Conservation (phyloP, 768 basidiomycete species). For the Boletus pseudopeckii region DNA sequence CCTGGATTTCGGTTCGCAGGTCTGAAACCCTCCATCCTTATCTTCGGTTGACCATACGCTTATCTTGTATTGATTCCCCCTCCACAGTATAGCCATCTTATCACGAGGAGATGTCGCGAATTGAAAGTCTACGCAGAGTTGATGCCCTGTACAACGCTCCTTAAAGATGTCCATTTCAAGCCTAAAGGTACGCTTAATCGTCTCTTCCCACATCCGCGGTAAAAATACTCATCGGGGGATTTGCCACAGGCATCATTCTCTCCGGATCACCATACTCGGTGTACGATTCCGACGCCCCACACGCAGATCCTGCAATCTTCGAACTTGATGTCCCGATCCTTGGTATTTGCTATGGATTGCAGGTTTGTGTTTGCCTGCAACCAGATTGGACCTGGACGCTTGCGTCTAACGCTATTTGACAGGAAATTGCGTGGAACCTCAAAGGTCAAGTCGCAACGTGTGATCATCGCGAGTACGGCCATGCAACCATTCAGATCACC, state of each 20-base stretch:
- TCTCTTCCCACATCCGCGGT: not conserved
- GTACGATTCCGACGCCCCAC: slow-evolving; percentile 88
- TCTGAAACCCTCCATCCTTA: slow-evolving; percentile 33
- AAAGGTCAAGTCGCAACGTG: slow-evolving; percentile 82
- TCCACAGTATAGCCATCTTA: slow-evolving; percentile 89
- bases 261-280: slow-evolving; percentile 99
- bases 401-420: not conserved
- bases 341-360: slow-evolving; percentile 96
- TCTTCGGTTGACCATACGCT: slow-evolving; percentile 10
- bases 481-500: slow-evolving; percentile 74
- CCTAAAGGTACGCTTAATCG: slow-evolving; percentile 73
- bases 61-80: not conserved
- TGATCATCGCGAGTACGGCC: slow-evolving; percentile 93
- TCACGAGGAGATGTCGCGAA: slow-evolving; percentile 96
- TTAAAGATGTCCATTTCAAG: slow-evolving; percentile 85
- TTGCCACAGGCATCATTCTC: slow-evolving; percentile 76
- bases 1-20: slow-evolving; percentile 96
- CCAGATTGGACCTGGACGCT: not conserved
- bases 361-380: slow-evolving; percentile 46
- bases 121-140: slow-evolving; percentile 96
- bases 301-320: slow-evolving; percentile 90
- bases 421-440: slow-evolving; percentile 93
- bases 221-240: not conserved
- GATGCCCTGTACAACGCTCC: slow-evolving; percentile 91
- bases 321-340: slow-evolving; percentile 86